A percentile compares a stretch with the other conserved stretches of the same genome.
phyloP scores from a whole-genome alignment of 192 early-diverging fungal genomes.

The Coemansia sp. region DNA sequence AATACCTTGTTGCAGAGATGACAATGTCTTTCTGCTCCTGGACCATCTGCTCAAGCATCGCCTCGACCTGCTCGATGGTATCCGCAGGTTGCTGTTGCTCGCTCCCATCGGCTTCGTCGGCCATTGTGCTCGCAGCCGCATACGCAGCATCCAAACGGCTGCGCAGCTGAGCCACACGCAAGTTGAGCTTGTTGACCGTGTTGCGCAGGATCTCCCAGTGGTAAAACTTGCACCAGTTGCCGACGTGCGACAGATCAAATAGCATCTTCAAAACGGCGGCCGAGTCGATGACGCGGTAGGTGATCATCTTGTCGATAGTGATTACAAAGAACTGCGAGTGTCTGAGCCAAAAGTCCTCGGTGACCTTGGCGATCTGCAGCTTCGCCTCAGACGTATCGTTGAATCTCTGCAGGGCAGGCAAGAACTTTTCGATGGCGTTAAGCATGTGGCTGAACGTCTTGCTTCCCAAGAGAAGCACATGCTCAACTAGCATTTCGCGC shows the following conservation, averaged over 20 bases:
- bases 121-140: slow-evolving; percentile 36
- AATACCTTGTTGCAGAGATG: slow-evolving; percentile 68
- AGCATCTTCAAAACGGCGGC: slow-evolving; percentile 77
- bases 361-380: slow-evolving; percentile 66
- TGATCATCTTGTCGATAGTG: slow-evolving; percentile 89
- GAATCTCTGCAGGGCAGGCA: slow-evolving; percentile 44
- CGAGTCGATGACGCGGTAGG: slow-evolving; percentile 92
- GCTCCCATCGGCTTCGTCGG: slow-evolving; percentile 16
- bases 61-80: slow-evolving; percentile 58
- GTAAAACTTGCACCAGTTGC: slow-evolving; percentile 57
- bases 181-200: slow-evolving; percentile 81
- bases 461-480: slow-evolving; percentile 81
- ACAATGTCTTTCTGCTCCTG: slow-evolving; percentile 84
- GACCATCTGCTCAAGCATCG: slow-evolving; percentile 64
- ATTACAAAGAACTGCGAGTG: slow-evolving; percentile 92
- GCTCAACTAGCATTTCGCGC: slow-evolving; percentile 79
- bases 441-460: slow-evolving; percentile 94
- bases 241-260: slow-evolving; percentile 56
- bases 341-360: slow-evolving; percentile 79
- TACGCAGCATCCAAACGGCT: slow-evolving; percentile 29
- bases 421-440: slow-evolving; percentile 85
- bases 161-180: slow-evolving; percentile 64
- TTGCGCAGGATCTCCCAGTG: slow-evolving; percentile 87
- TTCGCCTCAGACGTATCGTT: slow-evolving; percentile 60
- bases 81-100: slow-evolving; percentile 51